A percentile compares a stretch with the other conserved stretches of the same genome.
phyloP scores from a whole-genome alignment of 345 rosid genomes.

The Brassica incana region DNA sequence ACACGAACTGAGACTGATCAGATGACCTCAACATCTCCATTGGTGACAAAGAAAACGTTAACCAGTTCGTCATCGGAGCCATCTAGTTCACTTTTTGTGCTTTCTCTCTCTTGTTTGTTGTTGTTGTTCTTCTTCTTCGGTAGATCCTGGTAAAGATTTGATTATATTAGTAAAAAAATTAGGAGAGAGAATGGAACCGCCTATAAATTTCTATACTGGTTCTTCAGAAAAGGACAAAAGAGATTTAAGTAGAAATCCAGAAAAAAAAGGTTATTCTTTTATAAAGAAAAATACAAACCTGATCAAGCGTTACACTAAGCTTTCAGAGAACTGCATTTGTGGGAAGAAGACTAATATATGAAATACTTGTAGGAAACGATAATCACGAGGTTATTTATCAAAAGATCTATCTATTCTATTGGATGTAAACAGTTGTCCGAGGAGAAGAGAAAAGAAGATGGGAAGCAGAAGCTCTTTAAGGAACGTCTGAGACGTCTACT shows the following conservation, averaged over 20 bases:
- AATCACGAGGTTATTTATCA: constrained; percentile 30
- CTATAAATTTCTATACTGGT: constrained; percentile 3
- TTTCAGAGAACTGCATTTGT: constrained; percentile 12
- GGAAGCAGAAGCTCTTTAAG: constrained; percentile 38
- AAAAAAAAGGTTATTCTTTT: constrained; percentile 14
- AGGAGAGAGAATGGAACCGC: constrained; percentile 13
- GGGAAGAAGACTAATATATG: neutral
- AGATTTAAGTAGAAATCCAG: constrained; percentile 22
- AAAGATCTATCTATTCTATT: constrained; percentile 27
- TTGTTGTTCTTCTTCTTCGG: neutral
- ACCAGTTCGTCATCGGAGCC: constrained; percentile 87
- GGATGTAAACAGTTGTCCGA: constrained; percentile 33
- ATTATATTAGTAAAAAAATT: neutral
- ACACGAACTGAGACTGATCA: constrained; percentile 58
- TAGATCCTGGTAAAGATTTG: neutral
- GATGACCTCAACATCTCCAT: constrained; percentile 88
- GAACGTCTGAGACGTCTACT: constrained; percentile 25
- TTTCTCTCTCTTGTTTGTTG: constrained; percentile 14
- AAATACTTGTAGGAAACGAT: constrained; percentile 11
- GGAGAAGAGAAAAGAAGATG: neutral
- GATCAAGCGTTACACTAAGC: constrained; percentile 36
- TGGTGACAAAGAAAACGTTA: constrained; percentile 90
- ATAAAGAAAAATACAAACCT: constrained; percentile 16
- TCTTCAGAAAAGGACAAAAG: constrained; percentile 31
- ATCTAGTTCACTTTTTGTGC: constrained; percentile 21